Base-by-base conservation (phyloP, 192 early-diverging fungal species). In the Linnemannia zychae region DNA sequence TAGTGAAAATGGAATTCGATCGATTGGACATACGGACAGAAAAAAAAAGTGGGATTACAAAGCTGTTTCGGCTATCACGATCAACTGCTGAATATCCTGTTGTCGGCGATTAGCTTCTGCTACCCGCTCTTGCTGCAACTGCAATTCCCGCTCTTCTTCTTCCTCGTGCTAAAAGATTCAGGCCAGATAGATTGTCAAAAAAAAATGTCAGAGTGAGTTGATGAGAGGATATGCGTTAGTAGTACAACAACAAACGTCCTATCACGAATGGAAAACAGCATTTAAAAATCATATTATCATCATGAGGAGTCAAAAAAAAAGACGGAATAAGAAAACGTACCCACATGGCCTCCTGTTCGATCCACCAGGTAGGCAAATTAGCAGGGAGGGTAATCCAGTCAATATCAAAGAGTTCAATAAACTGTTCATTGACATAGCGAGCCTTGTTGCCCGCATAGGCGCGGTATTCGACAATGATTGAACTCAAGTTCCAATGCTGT, bases 401-500 rank as follows among this genome's bases (percentile, higher is more conserved):
- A 37, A 92, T 87, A 83, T 97, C 98, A 91, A 98, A 99, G 36
- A 99, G 88, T 82, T 99, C 98, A 63, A 98, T 97, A 74, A 99
- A 99, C 81, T 98, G 97, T 80, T 99, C 96, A 74, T 96, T 97
- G 13, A 94, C 90, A 80, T 95, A 97, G 38, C 97, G 91, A 11
- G 92, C 91, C 79, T 97, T 98, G 28, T 90, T 96, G 9, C 96
- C 96, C 7, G 97, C 97, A 90, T 95, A 99, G 72, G 93, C 93
- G n/a, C 96, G 96, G 79, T 98, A 99, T 94, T 99, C 98, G n/a
- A 94, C 94, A 50, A 98, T 92, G 77, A 98, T 99, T 1, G 97
- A 97, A 79, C 97, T 99, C 78, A 99, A 97, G 82, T 98, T 98
- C 98, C 97, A 99, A 44, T 94, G 91, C 84, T 98, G 96, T 74